A percentile compares a stretch with the other conserved stretches of the same genome.
Conservation (phyloP, 2,329 filamentous ascomycete species). For the Madurella fahalii region DNA sequence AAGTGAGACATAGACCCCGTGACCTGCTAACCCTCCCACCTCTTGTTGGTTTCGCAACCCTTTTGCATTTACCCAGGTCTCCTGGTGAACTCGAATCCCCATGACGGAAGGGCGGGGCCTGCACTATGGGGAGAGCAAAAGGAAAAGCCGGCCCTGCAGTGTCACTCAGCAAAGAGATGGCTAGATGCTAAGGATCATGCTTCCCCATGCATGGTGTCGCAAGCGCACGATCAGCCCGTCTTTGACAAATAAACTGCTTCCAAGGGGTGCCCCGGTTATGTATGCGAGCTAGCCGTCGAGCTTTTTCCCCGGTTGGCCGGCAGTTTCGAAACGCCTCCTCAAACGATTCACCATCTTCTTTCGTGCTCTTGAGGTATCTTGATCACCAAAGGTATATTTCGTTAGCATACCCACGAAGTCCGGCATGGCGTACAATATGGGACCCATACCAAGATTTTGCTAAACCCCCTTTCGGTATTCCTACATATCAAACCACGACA, state of each 20-base stretch:
- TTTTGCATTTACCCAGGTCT: not conserved
- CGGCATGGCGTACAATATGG: not conserved
- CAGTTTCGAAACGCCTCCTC: not conserved
- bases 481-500: too few species aligned
- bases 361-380: not conserved
- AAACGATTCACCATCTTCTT: not conserved
- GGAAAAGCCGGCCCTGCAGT: slow-evolving; percentile 3
- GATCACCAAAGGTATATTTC: not conserved
- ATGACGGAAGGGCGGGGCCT: not conserved
- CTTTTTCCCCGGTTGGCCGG: not conserved
- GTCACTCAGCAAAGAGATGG: slow-evolving; percentile 3
- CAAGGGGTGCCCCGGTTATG: not conserved
- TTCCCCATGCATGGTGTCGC: not conserved
- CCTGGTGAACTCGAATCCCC: not conserved
- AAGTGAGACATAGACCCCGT: not conserved
- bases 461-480: too few species aligned
- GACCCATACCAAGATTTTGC: too few species aligned
- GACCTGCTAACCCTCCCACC: not conserved
- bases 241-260: slow-evolving; percentile 1
- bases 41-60: not conserved
- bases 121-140: not conserved
- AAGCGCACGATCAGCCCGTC: not conserved
- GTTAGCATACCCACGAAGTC: not conserved
- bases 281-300: not conserved
- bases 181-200: not conserved